phyloP scores from a whole-genome alignment of 495 filamentous ascomycete genomes.

The Penicillium waksmanii region DNA sequence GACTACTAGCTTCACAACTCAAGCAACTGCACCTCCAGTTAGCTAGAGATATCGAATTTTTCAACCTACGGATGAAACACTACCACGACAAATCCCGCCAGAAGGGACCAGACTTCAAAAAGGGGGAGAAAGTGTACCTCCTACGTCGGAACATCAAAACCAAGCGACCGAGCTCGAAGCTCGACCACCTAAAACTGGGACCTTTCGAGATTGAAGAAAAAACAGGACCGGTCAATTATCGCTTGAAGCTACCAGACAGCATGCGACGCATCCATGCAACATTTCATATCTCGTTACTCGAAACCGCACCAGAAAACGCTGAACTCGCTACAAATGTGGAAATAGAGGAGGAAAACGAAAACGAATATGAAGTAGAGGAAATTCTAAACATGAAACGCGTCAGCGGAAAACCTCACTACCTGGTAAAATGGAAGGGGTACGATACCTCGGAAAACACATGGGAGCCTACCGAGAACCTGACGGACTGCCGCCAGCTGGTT shows the following conservation, averaged over 20 bases:
- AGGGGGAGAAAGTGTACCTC: constrained; percentile 9
- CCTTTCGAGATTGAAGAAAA: constrained; percentile 17
- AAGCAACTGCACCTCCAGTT: not conserved
- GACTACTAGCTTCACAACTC: not conserved
- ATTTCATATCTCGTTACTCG: constrained; percentile 9
- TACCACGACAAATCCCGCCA: not conserved
- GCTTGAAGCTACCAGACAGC: constrained; percentile 10
- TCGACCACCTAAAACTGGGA: constrained; percentile 11
- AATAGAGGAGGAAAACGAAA: constrained; percentile 12
- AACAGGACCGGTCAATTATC: constrained; percentile 14
- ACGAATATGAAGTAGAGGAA: constrained; percentile 10
- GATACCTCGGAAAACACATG: constrained; percentile 15
- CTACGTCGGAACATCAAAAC: constrained; percentile 13
- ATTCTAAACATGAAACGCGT: constrained; percentile 2
- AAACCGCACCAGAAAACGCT: constrained; percentile 9
- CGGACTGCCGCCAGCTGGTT: constrained; percentile 10
- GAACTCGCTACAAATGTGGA: constrained; percentile 12
- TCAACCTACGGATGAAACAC: not conserved
- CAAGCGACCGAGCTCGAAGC: constrained; percentile 13
- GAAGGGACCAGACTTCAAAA: constrained; percentile 4
- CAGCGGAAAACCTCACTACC: constrained; percentile 6
- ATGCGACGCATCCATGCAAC: constrained; percentile 9
- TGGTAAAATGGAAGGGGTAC: constrained; percentile 14
- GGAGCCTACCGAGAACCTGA: constrained; percentile 16
- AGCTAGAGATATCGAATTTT: not conserved